Evolutionary conservation across 768 basidiomycete genomes (phyloP), one percentile per base, ranked within the genome.

Genomic region (Neoboletus subvelutipes): DNA sequence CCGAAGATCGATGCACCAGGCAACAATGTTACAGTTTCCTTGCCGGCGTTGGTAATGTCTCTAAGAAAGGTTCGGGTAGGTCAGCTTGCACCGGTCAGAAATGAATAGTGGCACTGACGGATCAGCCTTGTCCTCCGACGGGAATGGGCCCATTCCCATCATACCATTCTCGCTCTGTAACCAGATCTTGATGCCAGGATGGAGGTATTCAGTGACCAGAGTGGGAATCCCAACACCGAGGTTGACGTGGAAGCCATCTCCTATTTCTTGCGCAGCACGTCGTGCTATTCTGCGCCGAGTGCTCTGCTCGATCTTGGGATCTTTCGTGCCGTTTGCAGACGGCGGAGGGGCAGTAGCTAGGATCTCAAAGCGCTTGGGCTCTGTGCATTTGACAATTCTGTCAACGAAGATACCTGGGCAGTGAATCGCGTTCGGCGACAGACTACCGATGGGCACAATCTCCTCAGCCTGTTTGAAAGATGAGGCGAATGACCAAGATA

Each of bases 181-280:
- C 88, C 88, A 92, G 29, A 93, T 90, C 46, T 79, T 80, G 24
- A 92, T 83, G 47, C 80, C 85, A 50, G 82, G 78, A 51, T 79
- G 82, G 40, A 92, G 71, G 70, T 86, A 83, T 64, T 89, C 88
- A 2, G 90, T 87, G 40, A 92, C 88, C 11, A 94, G 80, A 10
- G 90, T 92, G 18, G 91, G 91, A 82, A 94, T 93, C n/a, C 91
- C 92, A 65, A 92, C 90, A 33, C 92, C 92, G 48, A 93, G 75
- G 64, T 93, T 93, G 59, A 92, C 90, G 59, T 90, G 85, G 76
- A 80, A 92, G 1, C 90, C 92, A 68, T 94, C 86, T 69, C 84
- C 85, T 67, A 93, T 82, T 74, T 94, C 93, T 76, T 86, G 89
- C 2, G 93, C 92, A 3, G 92, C 92, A 22, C 93, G 85, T 59